Evolutionary conservation across 2,329 filamentous ascomycete genomes (phyloP).

Genomic region (Cytospora schulzeri): DNA sequence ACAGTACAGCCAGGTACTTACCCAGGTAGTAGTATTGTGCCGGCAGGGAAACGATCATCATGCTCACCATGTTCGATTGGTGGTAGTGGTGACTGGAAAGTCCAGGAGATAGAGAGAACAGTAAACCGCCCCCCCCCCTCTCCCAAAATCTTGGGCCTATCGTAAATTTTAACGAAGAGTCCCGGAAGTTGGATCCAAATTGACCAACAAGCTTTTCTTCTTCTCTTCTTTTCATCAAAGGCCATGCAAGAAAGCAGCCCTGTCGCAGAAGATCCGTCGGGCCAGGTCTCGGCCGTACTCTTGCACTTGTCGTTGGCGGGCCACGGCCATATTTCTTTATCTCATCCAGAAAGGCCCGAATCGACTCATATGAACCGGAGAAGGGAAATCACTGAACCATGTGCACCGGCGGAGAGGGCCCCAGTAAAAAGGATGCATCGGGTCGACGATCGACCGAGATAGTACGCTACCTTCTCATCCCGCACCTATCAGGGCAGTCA

Average conservation of each 20-base stretch:
- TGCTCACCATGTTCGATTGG: too few species aligned
- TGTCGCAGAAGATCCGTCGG: slow-evolving; percentile 24
- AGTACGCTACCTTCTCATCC: slow-evolving; percentile 10
- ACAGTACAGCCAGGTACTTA: too few species aligned
- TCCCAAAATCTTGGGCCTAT: too few species aligned
- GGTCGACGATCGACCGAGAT: slow-evolving; percentile 21
- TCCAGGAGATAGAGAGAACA: too few species aligned
- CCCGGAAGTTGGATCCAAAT: too few species aligned
- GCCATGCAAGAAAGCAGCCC: slow-evolving; percentile 13
- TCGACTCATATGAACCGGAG: slow-evolving; percentile 1
- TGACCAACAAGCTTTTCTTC: neutral
- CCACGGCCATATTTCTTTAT: slow-evolving; percentile 17
- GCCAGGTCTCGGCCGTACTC: slow-evolving; percentile 29
- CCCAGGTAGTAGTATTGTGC: too few species aligned
- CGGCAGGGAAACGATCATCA: too few species aligned
- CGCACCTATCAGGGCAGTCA: too few species aligned
- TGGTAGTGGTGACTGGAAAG: too few species aligned
- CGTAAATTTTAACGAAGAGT: too few species aligned
- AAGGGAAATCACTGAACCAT: too few species aligned
- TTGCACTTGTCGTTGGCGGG: slow-evolving; percentile 19
- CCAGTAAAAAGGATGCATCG: slow-evolving; percentile 3
- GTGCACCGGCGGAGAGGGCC: neutral
- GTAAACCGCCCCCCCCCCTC: too few species aligned
- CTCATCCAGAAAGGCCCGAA: slow-evolving; percentile 26
- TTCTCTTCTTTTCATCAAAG: slow-evolving; percentile 3